Evolutionary conservation across 2,329 filamentous ascomycete genomes (phyloP).

Genomic region (Diplodia intermedia): DNA sequence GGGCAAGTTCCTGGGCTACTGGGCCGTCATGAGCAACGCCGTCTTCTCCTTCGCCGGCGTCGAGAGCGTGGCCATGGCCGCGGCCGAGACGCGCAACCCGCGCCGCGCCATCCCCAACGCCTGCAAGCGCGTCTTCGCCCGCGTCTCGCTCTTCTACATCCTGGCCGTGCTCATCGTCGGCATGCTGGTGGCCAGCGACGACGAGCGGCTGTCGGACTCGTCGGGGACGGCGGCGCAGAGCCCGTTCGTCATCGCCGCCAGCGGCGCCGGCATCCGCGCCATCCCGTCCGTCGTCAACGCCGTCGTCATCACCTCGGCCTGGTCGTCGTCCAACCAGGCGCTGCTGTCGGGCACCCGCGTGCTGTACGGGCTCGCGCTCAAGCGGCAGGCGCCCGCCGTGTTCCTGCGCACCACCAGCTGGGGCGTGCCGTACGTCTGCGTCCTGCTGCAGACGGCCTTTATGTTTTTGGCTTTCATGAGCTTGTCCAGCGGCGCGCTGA

Average conservation of each 20-base stretch:
- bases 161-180: conserved; percentile 76
- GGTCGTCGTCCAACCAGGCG: conserved; percentile 63
- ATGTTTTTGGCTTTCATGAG: conserved; percentile 77
- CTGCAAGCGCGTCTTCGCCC: conserved; percentile 81
- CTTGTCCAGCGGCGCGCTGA: conserved; percentile 68
- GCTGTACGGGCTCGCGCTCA: conserved; percentile 60
- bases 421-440: conserved; percentile 77
- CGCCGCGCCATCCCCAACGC: conserved; percentile 68
- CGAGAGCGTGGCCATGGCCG: conserved; percentile 63
- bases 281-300: conserved; percentile 67
- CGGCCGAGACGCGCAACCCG: conserved; percentile 63
- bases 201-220: conserved; percentile 63
- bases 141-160: conserved; percentile 81
- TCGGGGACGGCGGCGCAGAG: conserved; percentile 66
- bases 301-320: conserved; percentile 60
- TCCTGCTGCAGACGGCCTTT: conserved; percentile 69
- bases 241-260: conserved; percentile 69
- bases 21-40: conserved; percentile 59
- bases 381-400: conserved; percentile 61
- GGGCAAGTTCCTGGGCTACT: conserved; percentile 67
- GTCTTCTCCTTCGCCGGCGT: conserved; percentile 61
- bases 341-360: conserved; percentile 62
- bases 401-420: conserved; percentile 65
- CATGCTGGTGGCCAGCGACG: conserved; percentile 70
- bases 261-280: conserved; percentile 59